These are phyloP conservation scores for Verticillium albo-atrum DNA, from an alignment of 2,329 filamentous ascomycete species.

Conservation along the genomic window DNA sequence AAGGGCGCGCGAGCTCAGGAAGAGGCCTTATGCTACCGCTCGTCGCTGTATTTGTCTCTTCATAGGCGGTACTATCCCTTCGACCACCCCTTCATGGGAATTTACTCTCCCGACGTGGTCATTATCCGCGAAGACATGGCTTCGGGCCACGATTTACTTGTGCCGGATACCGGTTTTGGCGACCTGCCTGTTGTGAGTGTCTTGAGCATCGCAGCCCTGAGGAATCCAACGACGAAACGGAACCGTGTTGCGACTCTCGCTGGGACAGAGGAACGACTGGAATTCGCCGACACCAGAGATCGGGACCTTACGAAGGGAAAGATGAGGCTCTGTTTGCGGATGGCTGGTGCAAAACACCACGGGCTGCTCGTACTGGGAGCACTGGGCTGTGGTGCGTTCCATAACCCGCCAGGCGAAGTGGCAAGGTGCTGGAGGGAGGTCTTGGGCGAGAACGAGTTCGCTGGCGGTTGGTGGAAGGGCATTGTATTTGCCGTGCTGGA, in stretches of 20 bases:
- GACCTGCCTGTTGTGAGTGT: conserved; percentile 51
- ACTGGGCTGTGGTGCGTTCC: conserved; percentile 64
- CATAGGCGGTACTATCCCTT: conserved; percentile 49
- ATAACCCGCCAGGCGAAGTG: conserved; percentile 58
- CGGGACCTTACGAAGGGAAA: conserved; percentile 56
- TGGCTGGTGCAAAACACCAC: conserved; percentile 53
- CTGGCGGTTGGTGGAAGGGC: conserved; percentile 58
- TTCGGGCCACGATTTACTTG: conserved; percentile 40
- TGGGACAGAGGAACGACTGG: conserved; percentile 19
- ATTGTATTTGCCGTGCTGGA: conserved; percentile 62
- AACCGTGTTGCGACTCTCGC: conserved; percentile 11
- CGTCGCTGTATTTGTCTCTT: conserved; percentile 46
- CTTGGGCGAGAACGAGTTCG: conserved; percentile 55
- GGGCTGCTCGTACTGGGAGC: conserved; percentile 61
- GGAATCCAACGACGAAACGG: conserved; percentile 28
- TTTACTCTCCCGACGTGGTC: conserved; percentile 59
- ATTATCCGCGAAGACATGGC: conserved; percentile 49
- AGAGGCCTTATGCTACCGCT: conserved; percentile 64
- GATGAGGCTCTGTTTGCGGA: conserved; percentile 56
- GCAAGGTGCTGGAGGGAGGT: conserved; percentile 59
- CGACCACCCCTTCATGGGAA: conserved; percentile 34
- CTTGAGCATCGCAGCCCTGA: conserved; percentile 55
- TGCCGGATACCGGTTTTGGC: conserved; percentile 21
- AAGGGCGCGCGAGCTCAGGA: conserved; percentile 62
- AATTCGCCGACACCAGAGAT: conserved; percentile 37